A percentile compares a stretch with the other conserved stretches of the same genome.
phyloP scores from a whole-genome alignment of 208 protist species.

The Naegleria lovaniensis region DNA sequence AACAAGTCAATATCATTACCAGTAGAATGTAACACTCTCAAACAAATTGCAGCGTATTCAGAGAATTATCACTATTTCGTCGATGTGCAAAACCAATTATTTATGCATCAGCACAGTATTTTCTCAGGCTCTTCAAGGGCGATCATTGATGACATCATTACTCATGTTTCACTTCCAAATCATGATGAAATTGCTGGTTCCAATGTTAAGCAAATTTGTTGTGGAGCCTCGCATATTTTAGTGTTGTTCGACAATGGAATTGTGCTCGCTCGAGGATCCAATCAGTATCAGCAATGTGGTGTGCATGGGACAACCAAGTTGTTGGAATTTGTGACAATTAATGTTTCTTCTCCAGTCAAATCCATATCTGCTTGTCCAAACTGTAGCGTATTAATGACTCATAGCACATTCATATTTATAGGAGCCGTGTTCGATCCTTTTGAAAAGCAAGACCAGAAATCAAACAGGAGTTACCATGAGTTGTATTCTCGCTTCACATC shows the following conservation, averaged over 20 bases:
- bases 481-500: too few species aligned
- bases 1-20: background rate
- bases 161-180: background rate
- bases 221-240: background rate
- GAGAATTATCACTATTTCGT: background rate
- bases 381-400: too few species aligned
- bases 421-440: too few species aligned
- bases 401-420: too few species aligned
- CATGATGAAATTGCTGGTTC: background rate
- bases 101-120: background rate
- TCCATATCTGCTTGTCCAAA: too few species aligned
- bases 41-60: background rate
- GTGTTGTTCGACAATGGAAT: background rate
- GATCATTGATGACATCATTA: background rate
- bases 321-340: too few species aligned
- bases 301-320: too few species aligned
- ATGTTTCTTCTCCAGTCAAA: too few species aligned
- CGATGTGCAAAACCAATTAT: background rate
- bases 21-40: background rate
- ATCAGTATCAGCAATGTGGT: background rate
- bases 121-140: background rate
- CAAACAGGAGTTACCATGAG: too few species aligned
- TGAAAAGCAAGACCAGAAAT: too few species aligned
- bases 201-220: background rate
- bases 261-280: background rate